Percentiles rank a stretch among this genome's conserved stretches.
These are phyloP conservation scores for Colletotrichum tabaci DNA, from an alignment of 2,329 filamentous ascomycete genomes.

Conservation along the genomic window DNA sequence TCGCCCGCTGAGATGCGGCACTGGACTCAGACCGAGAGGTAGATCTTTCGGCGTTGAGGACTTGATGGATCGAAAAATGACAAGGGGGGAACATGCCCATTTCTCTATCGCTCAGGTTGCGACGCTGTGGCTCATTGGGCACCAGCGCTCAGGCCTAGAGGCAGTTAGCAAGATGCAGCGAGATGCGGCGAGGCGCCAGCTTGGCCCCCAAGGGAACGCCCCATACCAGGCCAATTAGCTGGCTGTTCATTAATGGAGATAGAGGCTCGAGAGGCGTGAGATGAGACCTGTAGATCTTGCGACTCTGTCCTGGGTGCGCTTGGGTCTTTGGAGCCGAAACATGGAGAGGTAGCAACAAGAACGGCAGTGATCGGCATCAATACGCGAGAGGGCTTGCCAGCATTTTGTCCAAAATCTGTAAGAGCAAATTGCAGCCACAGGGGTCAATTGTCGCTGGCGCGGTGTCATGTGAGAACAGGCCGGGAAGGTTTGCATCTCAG, in stretches of 20 bases:
- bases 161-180: conserved; percentile 15
- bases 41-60: conserved; percentile 15
- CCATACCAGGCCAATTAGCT: conserved; percentile 12
- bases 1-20: conserved; percentile 15
- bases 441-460: conserved; percentile 11
- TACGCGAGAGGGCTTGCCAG: conserved; percentile 25
- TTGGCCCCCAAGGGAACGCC: conserved; percentile 28
- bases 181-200: conserved; percentile 1
- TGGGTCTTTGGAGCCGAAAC: conserved; percentile 37
- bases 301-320: conserved; percentile 27
- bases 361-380: conserved; percentile 31
- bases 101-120: conserved; percentile 22
- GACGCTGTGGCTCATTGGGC: conserved; percentile 28
- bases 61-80: conserved; percentile 17
- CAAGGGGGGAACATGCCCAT: not conserved
- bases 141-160: conserved; percentile 26
- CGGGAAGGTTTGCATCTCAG: conserved; percentile 1
- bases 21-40: conserved; percentile 11
- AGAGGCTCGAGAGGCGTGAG: conserved; percentile 36
- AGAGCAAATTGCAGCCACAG: conserved; percentile 31
- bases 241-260: conserved; percentile 18
- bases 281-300: conserved; percentile 40
- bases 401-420: conserved; percentile 31
- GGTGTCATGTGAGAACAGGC: conserved; percentile 9
- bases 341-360: conserved; percentile 15